Evolutionary conservation across 768 basidiomycete species (phyloP), one percentile per base, ranked within the genome.

Genomic region (Pholiota molesta): DNA sequence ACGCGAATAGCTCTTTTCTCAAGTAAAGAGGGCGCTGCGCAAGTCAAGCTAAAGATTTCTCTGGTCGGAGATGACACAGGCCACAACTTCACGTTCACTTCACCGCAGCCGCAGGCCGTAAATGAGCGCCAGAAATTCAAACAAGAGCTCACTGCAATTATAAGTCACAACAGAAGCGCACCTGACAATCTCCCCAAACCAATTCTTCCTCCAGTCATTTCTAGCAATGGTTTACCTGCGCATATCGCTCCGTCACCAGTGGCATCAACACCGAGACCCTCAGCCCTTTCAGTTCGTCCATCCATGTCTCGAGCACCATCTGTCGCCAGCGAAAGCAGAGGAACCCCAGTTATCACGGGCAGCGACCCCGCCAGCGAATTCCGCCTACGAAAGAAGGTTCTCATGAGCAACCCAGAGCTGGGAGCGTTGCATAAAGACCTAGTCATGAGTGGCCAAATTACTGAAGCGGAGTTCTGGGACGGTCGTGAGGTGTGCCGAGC

Each of bases 391-490:
- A 93, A 92, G 73, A 86, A 86, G 59, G 91, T 97, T 1, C 81
- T 98, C 26, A 71, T 92, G 69, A 85, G 85, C 71, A 89, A 90
- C 64, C 85, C 90, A 1, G 92, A 94, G 61, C 81, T 98, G 58
- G 88, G 87, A 19, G 74, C 85, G 11, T 78, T 99, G 47, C 96
- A 99, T 73, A 86, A 88, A 40, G 93, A 97, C 53, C 85, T 99
- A 62, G 97, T 99, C 51, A 86, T 93, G 74, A 81, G 80, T 29
- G 87, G 89, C 10, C 89, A 92, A 65, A 91, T 99, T 31, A 90
- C 90, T 1, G 96, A 99, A 74, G 84, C 86, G 0, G 97, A 99
- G 66, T 99, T 99, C 73, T 99, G 97, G 97, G 95, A 95, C 63
- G 94, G 95, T 33, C 83, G 97, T 70, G 92, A 97, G 84, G 94